Base-by-base conservation (phyloP, 2,329 filamentous ascomycete genomes). In the Akanthomyces lecanii region DNA sequence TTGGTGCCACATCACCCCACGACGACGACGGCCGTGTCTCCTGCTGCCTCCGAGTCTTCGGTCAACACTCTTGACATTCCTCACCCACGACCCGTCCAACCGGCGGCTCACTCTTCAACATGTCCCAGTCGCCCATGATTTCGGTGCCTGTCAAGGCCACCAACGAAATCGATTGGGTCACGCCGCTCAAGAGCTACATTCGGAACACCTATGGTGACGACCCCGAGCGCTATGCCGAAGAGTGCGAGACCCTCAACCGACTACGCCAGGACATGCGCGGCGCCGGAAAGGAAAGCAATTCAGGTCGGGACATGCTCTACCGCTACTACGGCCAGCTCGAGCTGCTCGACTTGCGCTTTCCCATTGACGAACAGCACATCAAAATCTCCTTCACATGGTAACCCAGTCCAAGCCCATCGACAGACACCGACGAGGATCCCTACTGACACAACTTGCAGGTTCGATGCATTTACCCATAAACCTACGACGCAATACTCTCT, bases 311-410 rank as follows among this genome's bases (percentile, higher is more conserved):
- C 75, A 82, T 99, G 72, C 81, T 99, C 57, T 99, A 99, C 76
- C 86, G 95, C 74, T 99, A 99, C 78, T 99, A 99, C 74, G 95
- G 94, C 47, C 95, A 99, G 79, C 85, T 99, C 64, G 95, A 99
- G 79, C 82, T 99, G 59, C 80, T 99, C 66, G 95, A 99, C 75
- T 79, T 99, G 71, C 85, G 95, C 65, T 99, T 99, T 73, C 96
- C 96, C 0, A 92, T 99, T 52, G 95, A 99, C 70, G 95, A 99
- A 79, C 95, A 97, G 72, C 94, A 99, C 73, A 98, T 99, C 79
- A 98, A 98, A 79, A 97, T 99, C 71, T 91, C 91, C 8, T 99
- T 99, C 74, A 98, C 94, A 67, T 99, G 95, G 95, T 97, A 85
- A 2, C 25, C 23, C 66, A 79, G 61, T 10, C 51, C 12, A 30